phyloP scores from a whole-genome alignment of 139 green algal genomes.

The Picochlorum sp. region DNA sequence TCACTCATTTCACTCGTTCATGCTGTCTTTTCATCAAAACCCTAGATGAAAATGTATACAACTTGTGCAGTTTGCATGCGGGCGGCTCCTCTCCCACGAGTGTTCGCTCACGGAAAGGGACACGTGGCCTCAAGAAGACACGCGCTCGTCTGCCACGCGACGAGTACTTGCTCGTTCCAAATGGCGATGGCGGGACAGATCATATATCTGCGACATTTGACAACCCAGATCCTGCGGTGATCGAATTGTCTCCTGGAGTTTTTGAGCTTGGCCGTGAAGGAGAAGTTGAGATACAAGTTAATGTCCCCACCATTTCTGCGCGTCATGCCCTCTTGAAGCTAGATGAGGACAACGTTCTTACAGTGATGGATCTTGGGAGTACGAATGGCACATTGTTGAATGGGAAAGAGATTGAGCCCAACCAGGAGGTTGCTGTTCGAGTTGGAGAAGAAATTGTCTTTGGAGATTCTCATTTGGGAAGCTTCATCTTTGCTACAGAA shows the following conservation, averaged over 20 bases:
- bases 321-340: slow-evolving; percentile 37
- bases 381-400: slow-evolving; percentile 64
- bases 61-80: too few species aligned
- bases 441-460: slow-evolving; percentile 33
- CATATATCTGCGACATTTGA: slow-evolving; percentile 27
- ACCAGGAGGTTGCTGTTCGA: slow-evolving; percentile 19
- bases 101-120: background rate
- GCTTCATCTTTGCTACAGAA: slow-evolving; percentile 7
- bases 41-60: too few species aligned
- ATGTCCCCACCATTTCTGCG: slow-evolving; percentile 34
- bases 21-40: too few species aligned
- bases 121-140: background rate
- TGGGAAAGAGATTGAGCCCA: slow-evolving; percentile 37
- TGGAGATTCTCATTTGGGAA: slow-evolving; percentile 25
- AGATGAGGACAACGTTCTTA: slow-evolving; percentile 23
- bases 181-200: slow-evolving; percentile 23
- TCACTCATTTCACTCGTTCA: too few species aligned
- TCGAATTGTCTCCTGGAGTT: slow-evolving; percentile 19
- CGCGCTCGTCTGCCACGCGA: background rate
- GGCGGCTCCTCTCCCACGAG: too few species aligned
- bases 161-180: slow-evolving; percentile 11
- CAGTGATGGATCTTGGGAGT: slow-evolving; percentile 44
- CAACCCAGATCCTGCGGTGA: slow-evolving; percentile 12
- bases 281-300: slow-evolving; percentile 37
- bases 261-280: slow-evolving; percentile 31